Conservation (phyloP, 1,284 basidiomycete genomes). For the Heterobasidion parviporum region DNA sequence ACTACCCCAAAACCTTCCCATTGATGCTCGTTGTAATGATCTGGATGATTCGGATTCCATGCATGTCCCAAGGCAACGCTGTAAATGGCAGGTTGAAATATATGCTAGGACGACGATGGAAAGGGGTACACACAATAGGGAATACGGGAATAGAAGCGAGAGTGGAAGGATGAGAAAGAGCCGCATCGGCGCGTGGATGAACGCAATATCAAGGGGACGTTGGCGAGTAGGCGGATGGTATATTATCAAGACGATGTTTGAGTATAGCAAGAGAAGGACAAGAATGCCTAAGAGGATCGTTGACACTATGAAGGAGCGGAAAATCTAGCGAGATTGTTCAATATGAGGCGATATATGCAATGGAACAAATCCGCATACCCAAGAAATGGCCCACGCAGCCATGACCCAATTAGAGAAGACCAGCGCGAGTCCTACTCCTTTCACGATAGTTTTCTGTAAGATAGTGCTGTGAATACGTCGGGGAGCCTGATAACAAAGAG, state of each 20-base stretch:
- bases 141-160: conserved; percentile 37
- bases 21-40: conserved; percentile 41
- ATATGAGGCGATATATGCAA: background rate
- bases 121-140: conserved; percentile 36
- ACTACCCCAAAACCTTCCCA: conserved; percentile 60
- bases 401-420: conserved; percentile 79
- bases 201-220: conserved; percentile 53
- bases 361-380: conserved; percentile 36
- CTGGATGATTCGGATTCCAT: conserved; percentile 33
- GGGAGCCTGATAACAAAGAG: background rate
- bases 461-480: background rate
- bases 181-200: conserved; percentile 68
- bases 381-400: conserved; percentile 78
- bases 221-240: conserved; percentile 51
- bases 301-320: conserved; percentile 52
- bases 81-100: background rate
- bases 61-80: conserved; percentile 47
- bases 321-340: conserved; percentile 29
- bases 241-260: conserved; percentile 57
- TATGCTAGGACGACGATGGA: background rate
- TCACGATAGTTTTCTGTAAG: conserved; percentile 52
- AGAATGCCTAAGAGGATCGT: conserved; percentile 57
- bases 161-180: conserved; percentile 59
- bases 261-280: conserved; percentile 52
- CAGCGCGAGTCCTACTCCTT: conserved; percentile 72